Evolutionary conservation across 805 yeast species (phyloP), one percentile per base, ranked within the genome.

Genomic region (Lipomyces starkeyi): DNA sequence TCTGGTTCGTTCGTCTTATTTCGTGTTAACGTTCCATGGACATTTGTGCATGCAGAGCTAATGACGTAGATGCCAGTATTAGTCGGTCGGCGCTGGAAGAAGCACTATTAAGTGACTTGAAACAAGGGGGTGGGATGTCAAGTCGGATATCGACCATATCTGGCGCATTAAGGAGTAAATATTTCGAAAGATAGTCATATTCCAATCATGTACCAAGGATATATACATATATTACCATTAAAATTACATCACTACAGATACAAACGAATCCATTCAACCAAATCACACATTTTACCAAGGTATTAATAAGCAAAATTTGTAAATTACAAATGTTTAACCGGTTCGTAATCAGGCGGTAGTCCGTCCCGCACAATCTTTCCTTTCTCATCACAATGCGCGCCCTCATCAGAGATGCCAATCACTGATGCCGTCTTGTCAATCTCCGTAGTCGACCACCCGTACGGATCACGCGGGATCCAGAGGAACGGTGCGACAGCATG

Each of bases 381-480:
- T 73, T 83, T 81, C 32, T 82, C 74, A 68, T 83, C 80, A 65
- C 91, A 86, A 59, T 80, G 77, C 0, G 97, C 86, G 72, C 89
- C 88, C 59, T 84, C 87, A 76, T 93, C 97, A 64, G 86, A 82
- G 61, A 91, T 87, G 20, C 84, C 83, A 59, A 92, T 85, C 7
- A 87, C 81, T 0, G 82, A 84, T 25, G 80, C 74, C 62, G 91
- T 83, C 55, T 86, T 81, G 53, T 83, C 84, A 27, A 90, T 87
- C 73, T 88, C 87, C 14, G 75, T 76, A 1, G 82, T 79, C 0
- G 97, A 90, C 73, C 91, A 84, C 1, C 98, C 98, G 85, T 87
- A 86, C 9, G 91, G 89, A 77, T 94, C 99, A 66, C 82, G 81
- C n/a, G 98, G 96, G 74, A 94, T 86, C 99, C 99, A 94, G 25